phyloP scores from a whole-genome alignment of 352 stramenopile genomes.

The Globisporangium apiculatum region DNA sequence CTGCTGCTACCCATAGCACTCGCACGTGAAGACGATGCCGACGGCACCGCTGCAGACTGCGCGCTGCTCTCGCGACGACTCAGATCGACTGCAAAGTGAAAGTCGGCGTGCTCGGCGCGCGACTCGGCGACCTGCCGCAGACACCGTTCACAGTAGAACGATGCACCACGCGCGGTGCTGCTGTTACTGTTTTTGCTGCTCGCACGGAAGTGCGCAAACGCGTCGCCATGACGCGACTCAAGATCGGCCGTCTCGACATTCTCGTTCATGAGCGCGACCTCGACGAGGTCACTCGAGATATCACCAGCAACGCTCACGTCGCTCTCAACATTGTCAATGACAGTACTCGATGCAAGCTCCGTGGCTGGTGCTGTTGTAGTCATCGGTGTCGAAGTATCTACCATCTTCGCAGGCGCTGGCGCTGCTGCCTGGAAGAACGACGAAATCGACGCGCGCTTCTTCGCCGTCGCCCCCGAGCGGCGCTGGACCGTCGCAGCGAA shows the following conservation, averaged over 20 bases:
- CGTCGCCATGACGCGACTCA: not conserved
- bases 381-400: not conserved
- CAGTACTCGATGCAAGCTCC: not conserved
- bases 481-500: conserved; percentile 15
- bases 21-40: too few species aligned
- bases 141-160: conserved; percentile 36
- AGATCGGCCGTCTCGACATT: too few species aligned
- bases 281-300: too few species aligned
- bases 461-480: conserved; percentile 3
- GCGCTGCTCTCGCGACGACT: conserved; percentile 19
- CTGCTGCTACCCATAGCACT: not conserved
- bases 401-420: not conserved
- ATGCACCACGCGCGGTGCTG: not conserved
- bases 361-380: not conserved
- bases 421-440: conserved; percentile 35
- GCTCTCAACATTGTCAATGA: not conserved
- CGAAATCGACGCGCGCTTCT: conserved; percentile 57
- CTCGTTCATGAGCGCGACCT: too few species aligned
- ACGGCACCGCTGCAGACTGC: conserved; percentile 11
- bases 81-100: conserved; percentile 47
- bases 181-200: not conserved
- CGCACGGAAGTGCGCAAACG: conserved; percentile 15
- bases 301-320: not conserved
- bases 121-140: conserved; percentile 22
- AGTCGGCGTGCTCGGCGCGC: conserved; percentile 42